Conservation (phyloP, 1,139 yeast species). For the Pichia sp. region DNA sequence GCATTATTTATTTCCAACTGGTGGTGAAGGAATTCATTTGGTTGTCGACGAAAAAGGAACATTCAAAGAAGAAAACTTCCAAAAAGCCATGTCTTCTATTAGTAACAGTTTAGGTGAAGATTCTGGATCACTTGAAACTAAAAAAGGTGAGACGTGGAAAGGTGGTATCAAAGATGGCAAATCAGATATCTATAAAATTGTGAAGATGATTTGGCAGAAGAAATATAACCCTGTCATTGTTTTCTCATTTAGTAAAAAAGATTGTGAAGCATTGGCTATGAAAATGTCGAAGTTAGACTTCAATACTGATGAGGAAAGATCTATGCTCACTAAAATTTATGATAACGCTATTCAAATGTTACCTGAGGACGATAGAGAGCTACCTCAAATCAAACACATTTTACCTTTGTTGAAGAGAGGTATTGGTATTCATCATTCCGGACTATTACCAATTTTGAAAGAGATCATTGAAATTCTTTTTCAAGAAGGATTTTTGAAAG, state of each 20-base stretch:
- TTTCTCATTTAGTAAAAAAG: constrained; percentile 92
- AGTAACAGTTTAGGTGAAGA: constrained; percentile 81
- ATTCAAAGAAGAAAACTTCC: constrained; percentile 95
- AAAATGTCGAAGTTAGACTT: constrained; percentile 94
- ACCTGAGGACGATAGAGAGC: constrained; percentile 83
- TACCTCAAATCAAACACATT: constrained; percentile 90
- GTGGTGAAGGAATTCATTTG: constrained; percentile 93
- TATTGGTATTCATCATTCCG: constrained; percentile 97
- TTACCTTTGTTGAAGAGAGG: constrained; percentile 86
- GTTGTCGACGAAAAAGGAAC: constrained; percentile 97
- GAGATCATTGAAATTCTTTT: constrained; percentile 95
- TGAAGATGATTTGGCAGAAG: constrained; percentile 94
- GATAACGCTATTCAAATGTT: constrained; percentile 79
- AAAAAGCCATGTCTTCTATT: constrained; percentile 94
- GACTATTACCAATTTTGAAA: constrained; percentile 86
- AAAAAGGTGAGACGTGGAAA: constrained; percentile 76
- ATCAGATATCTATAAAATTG: constrained; percentile 92
- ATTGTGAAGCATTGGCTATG: constrained; percentile 88
- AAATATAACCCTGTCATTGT: constrained; percentile 97
- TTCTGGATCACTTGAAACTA: constrained; percentile 51
- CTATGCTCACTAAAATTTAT: constrained; percentile 79
- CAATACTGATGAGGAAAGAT: constrained; percentile 87
- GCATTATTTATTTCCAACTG: constrained; percentile 94
- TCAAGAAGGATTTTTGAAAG: constrained; percentile 93
- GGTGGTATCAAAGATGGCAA: constrained; percentile 77